A percentile compares a stretch with the other conserved stretches of the same genome.
These are phyloP conservation scores for Astragalus membranaceus DNA, from an alignment of 306 rosid genomes.

Conservation along the genomic window DNA sequence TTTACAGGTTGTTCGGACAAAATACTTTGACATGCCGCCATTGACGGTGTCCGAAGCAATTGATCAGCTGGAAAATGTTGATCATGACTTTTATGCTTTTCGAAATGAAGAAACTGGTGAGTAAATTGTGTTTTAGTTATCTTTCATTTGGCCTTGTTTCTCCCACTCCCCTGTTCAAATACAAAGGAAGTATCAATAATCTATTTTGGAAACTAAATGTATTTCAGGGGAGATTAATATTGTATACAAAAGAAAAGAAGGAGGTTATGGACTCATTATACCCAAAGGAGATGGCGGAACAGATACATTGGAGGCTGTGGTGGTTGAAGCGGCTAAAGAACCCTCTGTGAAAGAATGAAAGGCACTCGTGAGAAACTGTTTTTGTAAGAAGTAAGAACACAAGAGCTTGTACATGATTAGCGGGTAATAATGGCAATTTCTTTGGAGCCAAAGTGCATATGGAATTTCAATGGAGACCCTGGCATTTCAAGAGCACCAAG, in stretches of 20 bases:
- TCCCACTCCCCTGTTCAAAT: background rate
- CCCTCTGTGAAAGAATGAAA: conserved; percentile 50
- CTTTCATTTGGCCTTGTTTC: conserved; percentile 6
- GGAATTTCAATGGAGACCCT: conserved; percentile 1
- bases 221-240: conserved; percentile 75
- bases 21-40: conserved; percentile 94
- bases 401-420: conserved; percentile 25
- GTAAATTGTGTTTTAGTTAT: background rate
- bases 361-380: conserved; percentile 4
- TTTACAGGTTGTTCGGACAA: conserved; percentile 75
- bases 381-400: conserved; percentile 14
- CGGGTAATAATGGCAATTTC: conserved; percentile 12
- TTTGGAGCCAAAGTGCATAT: conserved; percentile 22
- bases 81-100: conserved; percentile 88
- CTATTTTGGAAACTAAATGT: conserved; percentile 6
- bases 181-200: too few species aligned
- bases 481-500: conserved; percentile 9
- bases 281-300: conserved; percentile 59
- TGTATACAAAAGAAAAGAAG: conserved; percentile 72
- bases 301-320: conserved; percentile 37
- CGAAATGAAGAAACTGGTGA: conserved; percentile 92
- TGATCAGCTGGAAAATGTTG: conserved; percentile 77
- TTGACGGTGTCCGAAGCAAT: conserved; percentile 84
- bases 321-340: conserved; percentile 40
- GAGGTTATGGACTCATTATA: conserved; percentile 83